phyloP scores from a whole-genome alignment of 2,329 filamentous ascomycete genomes.

The Alternaria consortialis region DNA sequence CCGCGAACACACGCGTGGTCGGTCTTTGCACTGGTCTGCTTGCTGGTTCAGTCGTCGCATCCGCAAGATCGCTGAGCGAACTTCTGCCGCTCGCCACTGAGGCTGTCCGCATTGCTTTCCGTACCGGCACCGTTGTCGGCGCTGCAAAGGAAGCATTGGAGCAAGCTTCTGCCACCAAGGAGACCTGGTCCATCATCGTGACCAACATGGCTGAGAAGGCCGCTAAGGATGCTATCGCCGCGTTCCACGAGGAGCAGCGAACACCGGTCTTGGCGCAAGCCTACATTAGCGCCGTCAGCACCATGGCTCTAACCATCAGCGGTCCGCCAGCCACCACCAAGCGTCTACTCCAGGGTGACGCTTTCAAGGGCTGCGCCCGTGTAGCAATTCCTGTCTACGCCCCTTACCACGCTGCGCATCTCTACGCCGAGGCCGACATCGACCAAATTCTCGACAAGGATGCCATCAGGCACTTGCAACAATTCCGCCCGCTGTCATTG shows the following conservation, averaged over 20 bases:
- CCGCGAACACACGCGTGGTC: slow-evolving; percentile 63
- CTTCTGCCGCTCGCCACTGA: slow-evolving; percentile 70
- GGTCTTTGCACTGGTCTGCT: slow-evolving; percentile 75
- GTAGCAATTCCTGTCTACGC: slow-evolving; percentile 65
- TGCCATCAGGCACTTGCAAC: slow-evolving; percentile 53
- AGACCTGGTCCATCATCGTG: slow-evolving; percentile 74
- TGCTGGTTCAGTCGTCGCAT: slow-evolving; percentile 73
- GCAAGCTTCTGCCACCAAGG: slow-evolving; percentile 63
- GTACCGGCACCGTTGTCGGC: slow-evolving; percentile 62
- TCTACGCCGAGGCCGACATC: slow-evolving; percentile 62
- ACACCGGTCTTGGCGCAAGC: slow-evolving; percentile 61
- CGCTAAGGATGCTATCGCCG: slow-evolving; percentile 60
- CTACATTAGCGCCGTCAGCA: slow-evolving; percentile 68
- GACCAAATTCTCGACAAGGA: slow-evolving; percentile 59
- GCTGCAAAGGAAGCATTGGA: slow-evolving; percentile 58
- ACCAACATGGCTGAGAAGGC: slow-evolving; percentile 64
- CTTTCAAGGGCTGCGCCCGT: slow-evolving; percentile 61
- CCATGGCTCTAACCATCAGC: slow-evolving; percentile 67
- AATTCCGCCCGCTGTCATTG: slow-evolving; percentile 54
- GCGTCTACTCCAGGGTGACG: slow-evolving; percentile 60
- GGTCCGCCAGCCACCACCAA: slow-evolving; percentile 65
- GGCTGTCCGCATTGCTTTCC: slow-evolving; percentile 72
- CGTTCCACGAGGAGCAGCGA: slow-evolving; percentile 66
- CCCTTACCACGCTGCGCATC: slow-evolving; percentile 67
- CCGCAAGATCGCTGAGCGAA: slow-evolving; percentile 68